Evolutionary conservation across 306 rosid genomes (phyloP).

Genomic region (Acacia melanoxylon): DNA sequence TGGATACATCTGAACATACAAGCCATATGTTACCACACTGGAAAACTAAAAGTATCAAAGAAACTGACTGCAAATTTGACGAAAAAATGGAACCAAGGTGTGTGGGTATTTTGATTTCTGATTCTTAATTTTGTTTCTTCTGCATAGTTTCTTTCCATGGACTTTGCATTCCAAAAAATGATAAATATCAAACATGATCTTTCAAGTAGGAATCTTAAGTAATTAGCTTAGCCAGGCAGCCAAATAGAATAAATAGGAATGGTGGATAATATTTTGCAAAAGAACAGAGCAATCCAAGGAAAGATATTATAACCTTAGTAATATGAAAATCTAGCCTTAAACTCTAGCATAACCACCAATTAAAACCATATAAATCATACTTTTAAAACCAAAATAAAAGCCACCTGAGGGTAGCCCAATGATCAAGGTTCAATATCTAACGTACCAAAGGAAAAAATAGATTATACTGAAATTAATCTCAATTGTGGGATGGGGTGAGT

Average conservation of each 20-base stretch:
- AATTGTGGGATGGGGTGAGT: no score
- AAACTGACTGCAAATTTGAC: background rate
- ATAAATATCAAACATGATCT: background rate
- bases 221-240: background rate
- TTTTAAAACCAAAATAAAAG: no score
- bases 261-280: background rate
- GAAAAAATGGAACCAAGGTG: background rate
- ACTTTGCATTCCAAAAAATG: background rate
- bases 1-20: conserved; percentile 56
- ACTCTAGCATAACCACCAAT: background rate
- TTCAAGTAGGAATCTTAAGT: background rate
- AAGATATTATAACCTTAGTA: conserved; percentile 8
- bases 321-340: conserved; percentile 13
- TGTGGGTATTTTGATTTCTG: background rate
- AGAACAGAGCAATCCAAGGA: background rate
- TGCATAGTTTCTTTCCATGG: background rate
- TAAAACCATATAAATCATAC: background rate
- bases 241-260: background rate
- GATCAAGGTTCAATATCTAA: no score
- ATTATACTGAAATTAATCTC: no score
- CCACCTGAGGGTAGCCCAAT: no score
- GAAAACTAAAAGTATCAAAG: conserved; percentile 3
- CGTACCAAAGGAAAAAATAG: no score
- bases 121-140: background rate
- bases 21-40: conserved; percentile 9